Base-by-base conservation (phyloP, 495 filamentous ascomycete genomes). In the Corynascus novoguineensis region DNA sequence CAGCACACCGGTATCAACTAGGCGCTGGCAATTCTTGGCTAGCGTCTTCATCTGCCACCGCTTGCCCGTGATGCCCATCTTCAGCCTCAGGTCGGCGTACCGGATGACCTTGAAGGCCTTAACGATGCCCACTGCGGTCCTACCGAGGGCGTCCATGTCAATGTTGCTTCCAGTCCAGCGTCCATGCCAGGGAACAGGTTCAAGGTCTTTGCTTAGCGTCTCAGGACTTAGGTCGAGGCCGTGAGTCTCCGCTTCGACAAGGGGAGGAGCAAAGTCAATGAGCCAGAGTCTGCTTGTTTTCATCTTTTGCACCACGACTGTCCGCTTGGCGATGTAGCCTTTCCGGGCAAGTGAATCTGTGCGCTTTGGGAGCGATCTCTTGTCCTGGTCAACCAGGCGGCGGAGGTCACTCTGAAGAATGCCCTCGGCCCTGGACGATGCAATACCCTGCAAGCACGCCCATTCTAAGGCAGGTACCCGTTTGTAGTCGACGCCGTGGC, bases 261-360 rank as follows among this genome's bases (percentile, higher is more conserved):
- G 66, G 17, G 69, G 64, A 29, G 71, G 64, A 34, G 81, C 70
- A 63, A 86, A 92, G 61, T 75, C 79, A 47, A 74, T 78, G 40
- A 92, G 80, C 49, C 79, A 87, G 25, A 82, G 62, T 58, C 76
- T 78, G 68, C 87, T 92, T 0, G 90, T 93, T 49, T 83, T 82
- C 38, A 79, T 73, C 22, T 80, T 77, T 48, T 76, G 81, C 19
- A 83, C 77, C 29, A 89, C 76, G 5, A 92, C 77, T 0, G 81
- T 78, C 34, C 82, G 80, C 70, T 97, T 97, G 35, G 85, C 84
- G 45, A 97, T 90, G 68, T 96, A 95, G 9, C 92, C 92, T 64
- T 86, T 88, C 53, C 77, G 75, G 21, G 81, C 81, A 19, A 97
- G 78, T 1, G 77, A 72, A 59, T 90, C 86, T 1, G 92, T 96